Evolutionary conservation across 2,329 filamentous ascomycete species (phyloP), one percentile per base, ranked within the genome.

Genomic region (Aureobasidium zeae): DNA sequence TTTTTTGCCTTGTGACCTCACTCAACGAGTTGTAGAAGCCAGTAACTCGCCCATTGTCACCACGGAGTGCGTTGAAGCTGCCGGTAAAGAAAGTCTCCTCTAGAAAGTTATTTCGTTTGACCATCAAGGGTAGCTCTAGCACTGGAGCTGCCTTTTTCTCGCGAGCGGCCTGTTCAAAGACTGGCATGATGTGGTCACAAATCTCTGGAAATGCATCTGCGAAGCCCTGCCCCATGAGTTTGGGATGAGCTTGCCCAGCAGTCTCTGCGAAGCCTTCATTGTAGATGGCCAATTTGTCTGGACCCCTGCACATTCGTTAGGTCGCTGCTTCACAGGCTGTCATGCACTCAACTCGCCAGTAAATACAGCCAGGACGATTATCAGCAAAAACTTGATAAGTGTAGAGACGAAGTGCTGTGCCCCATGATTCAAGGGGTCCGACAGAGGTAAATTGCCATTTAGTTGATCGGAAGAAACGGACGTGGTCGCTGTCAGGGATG

Each of bases 361-460:
- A 45, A 3, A 45, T 24, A 5, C 25, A 58, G 8, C 59, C 59
- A 62, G 20, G 68, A 12, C 64, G 59, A 5, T 64, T 65, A 51
- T 70, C 68, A 13, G 66, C 63, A 26, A 70, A 58, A 11, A 68
- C 58, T 47, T 70, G 63, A 24, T 63, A 62, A 39, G 66, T 66
- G 2, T 60, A 62, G 41, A 72, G 66, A 24, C 70, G 67, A 16
- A 75, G 63, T 16, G 66, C 60, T 4, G 59, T 38, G n/a, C 67
- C 61, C 72, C 72, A 76, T 39, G 53, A 54, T 2, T 59, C 49
- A 55, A 74, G 65, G 1, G 65, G 63, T 0, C 72, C 72, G 1
- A 74, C 55, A 2, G 66, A 62, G 1, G 70, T 73, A 10, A 54
- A 54, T 3, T 58, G 57, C 72, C 72, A 75, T 51, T 73, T 63